Percentiles rank a stretch among this genome's conserved stretches.
Evolutionary conservation across 805 yeast species (phyloP).

Genomic region (Myxozyma neotropica): DNA sequence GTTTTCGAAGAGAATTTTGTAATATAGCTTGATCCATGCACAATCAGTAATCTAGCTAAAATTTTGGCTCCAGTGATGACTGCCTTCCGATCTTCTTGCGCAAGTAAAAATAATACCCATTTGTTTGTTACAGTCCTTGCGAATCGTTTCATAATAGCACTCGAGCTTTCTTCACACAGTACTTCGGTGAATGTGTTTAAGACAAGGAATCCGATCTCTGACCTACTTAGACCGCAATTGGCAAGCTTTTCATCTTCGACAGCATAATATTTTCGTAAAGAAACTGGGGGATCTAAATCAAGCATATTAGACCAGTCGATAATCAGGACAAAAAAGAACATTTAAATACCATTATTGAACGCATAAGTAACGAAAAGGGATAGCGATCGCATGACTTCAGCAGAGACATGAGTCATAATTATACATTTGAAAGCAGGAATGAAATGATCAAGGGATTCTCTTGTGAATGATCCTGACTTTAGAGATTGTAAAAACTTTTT

Average conservation of each 20-base stretch:
- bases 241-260: conserved; percentile 29
- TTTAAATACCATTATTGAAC: conserved; percentile 37
- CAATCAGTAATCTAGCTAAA: conserved; percentile 52
- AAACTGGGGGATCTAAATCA: conserved; percentile 3
- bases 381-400: conserved; percentile 57
- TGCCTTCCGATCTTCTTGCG: conserved; percentile 46
- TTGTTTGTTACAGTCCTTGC: conserved; percentile 63
- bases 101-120: conserved; percentile 61
- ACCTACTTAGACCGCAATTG: conserved; percentile 15
- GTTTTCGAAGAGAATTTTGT: conserved; percentile 46
- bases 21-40: conserved; percentile 52
- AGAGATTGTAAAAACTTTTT: conserved; percentile 54
- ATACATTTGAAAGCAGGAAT: conserved; percentile 48
- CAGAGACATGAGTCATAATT: conserved; percentile 53
- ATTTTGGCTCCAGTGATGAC: conserved; percentile 48
- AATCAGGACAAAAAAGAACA: background rate
- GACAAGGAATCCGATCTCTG: conserved; percentile 38
- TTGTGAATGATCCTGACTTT: conserved; percentile 48
- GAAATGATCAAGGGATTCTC: conserved; percentile 45
- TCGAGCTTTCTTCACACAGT: conserved; percentile 46
- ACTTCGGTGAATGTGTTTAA: conserved; percentile 47
- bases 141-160: conserved; percentile 46
- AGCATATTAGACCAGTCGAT: background rate
- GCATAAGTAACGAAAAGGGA: conserved; percentile 57
- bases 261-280: conserved; percentile 1